Evolutionary conservation across 179 eudicot species (phyloP), one percentile per base, ranked within the genome.

Genomic region (Pouteria campechiana): DNA sequence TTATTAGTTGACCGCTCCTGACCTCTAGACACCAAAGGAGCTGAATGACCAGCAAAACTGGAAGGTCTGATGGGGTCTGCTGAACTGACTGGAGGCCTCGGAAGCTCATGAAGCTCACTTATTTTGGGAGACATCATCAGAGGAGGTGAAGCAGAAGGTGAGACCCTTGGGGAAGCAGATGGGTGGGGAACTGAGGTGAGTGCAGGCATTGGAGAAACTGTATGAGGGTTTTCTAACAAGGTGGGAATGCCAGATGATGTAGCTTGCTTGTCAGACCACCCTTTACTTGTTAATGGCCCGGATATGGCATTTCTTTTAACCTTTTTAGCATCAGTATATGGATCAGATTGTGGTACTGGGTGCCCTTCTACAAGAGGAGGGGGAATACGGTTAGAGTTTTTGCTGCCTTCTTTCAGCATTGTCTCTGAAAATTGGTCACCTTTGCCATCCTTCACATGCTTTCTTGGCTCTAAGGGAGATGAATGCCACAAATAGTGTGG

Each of bases 61-160:
- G 68, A 50, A 27, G 75, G 63, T 41, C 61, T 57, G 20, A 60
- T 54, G 11, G 84, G 64, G 52, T 76, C 81, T 61, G 56, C 40
- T 25, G 64, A 60, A 61, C 30, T 52, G 44, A 51, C 68, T n/a
- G 98, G 98, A 17, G 98, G 98, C 54, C 96, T 78, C 17, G 98
- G 98, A 54, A 90, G 96, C 70, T 90, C 96, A 50, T 90, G 96
- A 50, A 90, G 96, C 77, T 90, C 96, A 40, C 81, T 90, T 68
- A 79, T 75, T 62, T 56, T 86, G 28, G 98, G 96, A 1, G 98
- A 87, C 34, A 94, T 76, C 32, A 61, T 39, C 22, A 65, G 58
- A 36, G 92, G 81, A 34, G 92, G 84, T 37, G 78, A 75, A 25
- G 63, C 78, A 48, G 54, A 73, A 22, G 75, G 68, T 2, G 86